Base-by-base conservation (phyloP, 1,284 basidiomycete species). In the Irpex rosettiformis region DNA sequence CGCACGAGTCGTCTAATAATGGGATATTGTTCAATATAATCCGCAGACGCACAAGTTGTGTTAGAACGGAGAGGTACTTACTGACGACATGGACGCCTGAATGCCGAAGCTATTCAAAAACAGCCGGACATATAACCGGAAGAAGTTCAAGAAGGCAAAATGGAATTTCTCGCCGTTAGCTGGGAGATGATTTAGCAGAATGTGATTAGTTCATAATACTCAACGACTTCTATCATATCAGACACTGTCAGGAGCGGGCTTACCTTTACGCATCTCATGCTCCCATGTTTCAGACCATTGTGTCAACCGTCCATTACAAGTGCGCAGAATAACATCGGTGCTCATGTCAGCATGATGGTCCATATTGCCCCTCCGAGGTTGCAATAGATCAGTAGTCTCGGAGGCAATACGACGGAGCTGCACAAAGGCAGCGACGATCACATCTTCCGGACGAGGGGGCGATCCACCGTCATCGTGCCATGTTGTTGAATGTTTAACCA, bases 91-190 rank as follows among this genome's bases (percentile, higher is more conserved):
- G 27, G 82, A 80, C 24, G 80, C 78, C 65, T 88, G 83, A 52
- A 92, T 81, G 25, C 88, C 90, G 69, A 91, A 89, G 62, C 86
- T 89, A 71, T 93, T 93, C 65, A 93, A 74, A 74, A 92, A 93
- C 48, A 93, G 75, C 59, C 86, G 79, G 51, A 89, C 86, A 68
- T 93, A 84, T 22, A 89, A 75, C 55, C 88, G 81, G 78, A 92
- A 93, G 66, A 89, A 83, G 64, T 73, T 81, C 30, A 93, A 75
- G 71, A 92, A 84, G 3, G 84, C 83, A 57, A 80, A 79, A 67
- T 92, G 89, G 70, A 92, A 92, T 11, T 77, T 77, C 72, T 84
- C 80, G 57, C 86, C 83, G 58, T 78, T 77, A 48, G 86, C 89
- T 89, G 64, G 33, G 60, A 25, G 10, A 43, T 48, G 64, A 53